Evolutionary conservation across 2,329 filamentous ascomycete species (phyloP), one percentile per base, ranked within the genome.

Genomic region (Alternaria solani): DNA sequence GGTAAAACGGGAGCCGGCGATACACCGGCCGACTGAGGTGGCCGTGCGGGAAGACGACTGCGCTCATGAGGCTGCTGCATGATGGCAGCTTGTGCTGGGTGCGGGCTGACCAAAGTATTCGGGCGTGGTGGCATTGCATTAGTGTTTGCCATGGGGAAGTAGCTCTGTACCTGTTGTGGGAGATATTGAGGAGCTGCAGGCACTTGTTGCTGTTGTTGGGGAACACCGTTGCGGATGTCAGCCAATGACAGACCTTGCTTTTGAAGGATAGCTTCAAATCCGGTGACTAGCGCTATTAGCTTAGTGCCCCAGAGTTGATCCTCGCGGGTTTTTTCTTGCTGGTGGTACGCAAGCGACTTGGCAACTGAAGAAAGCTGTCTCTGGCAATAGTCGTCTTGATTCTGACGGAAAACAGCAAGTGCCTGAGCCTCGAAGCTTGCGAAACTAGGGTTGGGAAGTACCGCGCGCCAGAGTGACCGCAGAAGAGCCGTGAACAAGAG

Each of bases 401-500:
- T 65, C n/a, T 57, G 49, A 7, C 49, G 5, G 4, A 68, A 63
- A 4, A 63, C 18, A 3, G 20, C 20, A 4, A 64, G 1, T 5
- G 53, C 49, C 9, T 62, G 25, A 1, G 49, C 11, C 47, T 71
- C 72, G 18, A 64, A 65, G 8, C 18, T 28, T 2, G n/a, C 2
- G 14, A 46, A 36, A 11, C 47, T 20, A 8, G 51, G 14, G 9
- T 23, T 34, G 0, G 30, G 8, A 14, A 51, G 52, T 18, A 41
- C 11, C 8, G 23, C 34, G 38, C 30, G 48, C 63, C 85, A 75
- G n/a, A 84, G 79, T 39, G 59, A 58, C 18, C 85, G 82, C 48
- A 83, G 72, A 11, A 81, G 79, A 5, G 83, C 80, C 26, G 81
- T 81, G 67, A 88, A 89, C 3, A 87, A 75, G 28, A 87, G 83